phyloP scores from a whole-genome alignment of 805 yeast genomes.

The Candida ortonii region DNA sequence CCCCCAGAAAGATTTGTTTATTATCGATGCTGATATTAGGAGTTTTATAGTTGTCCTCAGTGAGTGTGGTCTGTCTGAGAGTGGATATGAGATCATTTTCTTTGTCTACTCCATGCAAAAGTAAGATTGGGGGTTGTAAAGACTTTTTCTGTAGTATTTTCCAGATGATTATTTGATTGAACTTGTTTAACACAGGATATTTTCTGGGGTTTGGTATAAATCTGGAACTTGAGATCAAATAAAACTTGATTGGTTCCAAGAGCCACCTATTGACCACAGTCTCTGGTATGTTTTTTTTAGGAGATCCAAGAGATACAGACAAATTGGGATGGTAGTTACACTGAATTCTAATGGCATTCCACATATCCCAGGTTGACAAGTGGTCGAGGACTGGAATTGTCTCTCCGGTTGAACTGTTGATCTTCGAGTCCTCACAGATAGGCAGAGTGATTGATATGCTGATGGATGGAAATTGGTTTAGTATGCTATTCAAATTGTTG shows the following conservation, averaged over 20 bases:
- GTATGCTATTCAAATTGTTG: constrained; percentile 32
- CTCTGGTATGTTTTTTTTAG: constrained; percentile 53
- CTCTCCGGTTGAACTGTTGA: constrained; percentile 24
- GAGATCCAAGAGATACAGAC: constrained; percentile 74
- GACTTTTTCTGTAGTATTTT: constrained; percentile 42
- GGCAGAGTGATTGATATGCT: constrained; percentile 48
- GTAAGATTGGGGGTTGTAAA: constrained; percentile 38
- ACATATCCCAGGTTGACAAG: constrained; percentile 69
- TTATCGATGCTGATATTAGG: constrained; percentile 21
- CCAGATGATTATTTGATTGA: constrained; percentile 49
- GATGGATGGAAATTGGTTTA: constrained; percentile 31
- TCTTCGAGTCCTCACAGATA: constrained; percentile 42
- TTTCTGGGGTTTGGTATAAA: constrained; percentile 59
- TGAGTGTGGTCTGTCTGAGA: constrained; percentile 10
- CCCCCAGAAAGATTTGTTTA: constrained; percentile 25
- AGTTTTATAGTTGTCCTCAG: constrained; percentile 13
- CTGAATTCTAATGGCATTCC: constrained; percentile 61
- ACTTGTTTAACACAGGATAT: constrained; percentile 63
- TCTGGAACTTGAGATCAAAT: constrained; percentile 52
- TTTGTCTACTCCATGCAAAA: constrained; percentile 55
- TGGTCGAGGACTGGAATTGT: constrained; percentile 35
- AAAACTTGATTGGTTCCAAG: constrained; percentile 61
- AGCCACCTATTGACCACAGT: constrained; percentile 59
- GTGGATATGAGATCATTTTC: constrained; percentile 26
- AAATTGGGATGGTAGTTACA: constrained; percentile 53